A percentile compares a stretch with the other conserved stretches of the same genome.
phyloP scores from a whole-genome alignment of 345 rosid species.

The Tarenaya hassleriana region DNA sequence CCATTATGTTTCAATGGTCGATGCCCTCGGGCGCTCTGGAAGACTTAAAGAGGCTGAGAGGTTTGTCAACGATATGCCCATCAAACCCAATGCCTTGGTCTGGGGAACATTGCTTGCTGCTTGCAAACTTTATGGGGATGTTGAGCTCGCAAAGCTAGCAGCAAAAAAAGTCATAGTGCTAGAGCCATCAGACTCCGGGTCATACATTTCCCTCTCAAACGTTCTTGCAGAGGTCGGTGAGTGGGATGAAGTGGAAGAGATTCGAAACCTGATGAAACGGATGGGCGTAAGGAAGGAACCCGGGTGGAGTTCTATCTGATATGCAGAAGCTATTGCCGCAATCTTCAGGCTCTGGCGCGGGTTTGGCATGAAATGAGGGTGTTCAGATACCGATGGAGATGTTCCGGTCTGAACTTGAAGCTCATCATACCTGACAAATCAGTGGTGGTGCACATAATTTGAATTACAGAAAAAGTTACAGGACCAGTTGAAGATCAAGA shows the following conservation, averaged over 20 bases:
- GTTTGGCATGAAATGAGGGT: conserved; percentile 1
- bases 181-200: conserved; percentile 51
- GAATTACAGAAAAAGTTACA: neutral
- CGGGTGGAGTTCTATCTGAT: conserved; percentile 61
- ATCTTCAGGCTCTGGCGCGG: conserved; percentile 2
- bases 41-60: conserved; percentile 63
- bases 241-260: conserved; percentile 61
- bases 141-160: conserved; percentile 64
- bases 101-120: conserved; percentile 84
- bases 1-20: conserved; percentile 74
- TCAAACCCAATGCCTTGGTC: conserved; percentile 54
- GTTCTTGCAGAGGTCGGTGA: conserved; percentile 67
- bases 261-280: conserved; percentile 53
- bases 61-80: conserved; percentile 51
- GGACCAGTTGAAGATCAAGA: neutral
- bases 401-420: conserved; percentile 1
- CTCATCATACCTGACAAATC: no score
- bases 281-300: conserved; percentile 49
- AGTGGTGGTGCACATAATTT: no score
- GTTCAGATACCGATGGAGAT: conserved; percentile 13
- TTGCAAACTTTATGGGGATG: conserved; percentile 61
- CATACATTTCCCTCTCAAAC: conserved; percentile 66
- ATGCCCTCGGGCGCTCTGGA: conserved; percentile 77
- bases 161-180: conserved; percentile 48
- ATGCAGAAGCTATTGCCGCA: conserved; percentile 13